These are phyloP conservation scores for Aschersonia sp. DNA, from an alignment of 2,329 filamentous ascomycete genomes.

Conservation along the genomic window DNA sequence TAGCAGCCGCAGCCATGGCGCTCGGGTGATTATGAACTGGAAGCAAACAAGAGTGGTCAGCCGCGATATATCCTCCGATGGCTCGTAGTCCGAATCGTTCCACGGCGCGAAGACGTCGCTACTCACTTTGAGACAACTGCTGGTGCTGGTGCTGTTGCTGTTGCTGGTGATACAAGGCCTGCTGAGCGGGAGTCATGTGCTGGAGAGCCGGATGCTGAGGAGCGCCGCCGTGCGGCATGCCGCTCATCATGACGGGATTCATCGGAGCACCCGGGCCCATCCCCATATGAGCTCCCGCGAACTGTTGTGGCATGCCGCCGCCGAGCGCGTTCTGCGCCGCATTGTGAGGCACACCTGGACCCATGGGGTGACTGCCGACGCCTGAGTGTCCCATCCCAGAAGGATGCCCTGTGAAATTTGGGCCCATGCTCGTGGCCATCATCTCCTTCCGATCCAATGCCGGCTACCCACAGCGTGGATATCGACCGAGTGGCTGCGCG, in stretches of 20 bases:
- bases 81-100: no score
- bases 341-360: slow-evolving; percentile 49
- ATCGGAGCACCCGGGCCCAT: slow-evolving; percentile 60
- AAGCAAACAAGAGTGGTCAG: background rate
- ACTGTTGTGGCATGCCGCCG: slow-evolving; percentile 51
- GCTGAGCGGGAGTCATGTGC: slow-evolving; percentile 51
- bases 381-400: slow-evolving; percentile 59
- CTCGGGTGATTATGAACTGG: slow-evolving; percentile 18
- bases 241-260: slow-evolving; percentile 62
- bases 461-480: slow-evolving; percentile 47
- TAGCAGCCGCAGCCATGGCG: slow-evolving; percentile 19
- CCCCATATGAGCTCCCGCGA: slow-evolving; percentile 48
- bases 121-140: slow-evolving; percentile 12
- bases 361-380: slow-evolving; percentile 51
- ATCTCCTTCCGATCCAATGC: slow-evolving; percentile 28
- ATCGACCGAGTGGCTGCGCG: slow-evolving; percentile 30
- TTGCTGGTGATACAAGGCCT: slow-evolving; percentile 43
- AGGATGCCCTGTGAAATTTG: slow-evolving; percentile 52
- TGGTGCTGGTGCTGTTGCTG: slow-evolving; percentile 19
- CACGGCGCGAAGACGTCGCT: no score
- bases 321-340: slow-evolving; percentile 54
- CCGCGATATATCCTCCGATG: background rate
- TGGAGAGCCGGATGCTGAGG: slow-evolving; percentile 57
- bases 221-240: slow-evolving; percentile 55
- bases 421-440: slow-evolving; percentile 54